These are phyloP conservation scores for Acacia concinna DNA, from an alignment of 331 rosid species.

Conservation along the genomic window DNA sequence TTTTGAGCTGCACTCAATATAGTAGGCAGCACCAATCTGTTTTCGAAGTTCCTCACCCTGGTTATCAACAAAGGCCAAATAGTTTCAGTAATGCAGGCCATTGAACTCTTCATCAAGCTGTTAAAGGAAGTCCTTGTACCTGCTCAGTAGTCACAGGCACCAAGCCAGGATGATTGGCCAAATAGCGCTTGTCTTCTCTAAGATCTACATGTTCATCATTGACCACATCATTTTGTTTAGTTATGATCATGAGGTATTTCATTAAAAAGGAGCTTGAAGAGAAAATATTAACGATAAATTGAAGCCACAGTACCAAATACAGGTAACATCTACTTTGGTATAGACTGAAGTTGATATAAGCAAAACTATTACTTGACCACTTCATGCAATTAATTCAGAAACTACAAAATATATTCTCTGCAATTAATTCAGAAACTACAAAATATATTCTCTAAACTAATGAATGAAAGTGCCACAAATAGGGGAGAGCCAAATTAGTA, in stretches of 20 bases:
- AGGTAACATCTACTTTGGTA: no score
- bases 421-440: slow-evolving; percentile 8
- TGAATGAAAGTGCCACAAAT: no score
- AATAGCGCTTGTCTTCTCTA: slow-evolving; percentile 73
- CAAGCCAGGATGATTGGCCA: slow-evolving; percentile 80
- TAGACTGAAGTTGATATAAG: not conserved
- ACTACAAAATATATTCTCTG: not conserved
- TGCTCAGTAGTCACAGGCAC: slow-evolving; percentile 73
- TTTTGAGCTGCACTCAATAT: slow-evolving; percentile 87
- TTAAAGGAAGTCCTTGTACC: slow-evolving; percentile 40
- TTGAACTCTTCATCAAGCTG: slow-evolving; percentile 10
- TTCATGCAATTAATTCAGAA: slow-evolving; percentile 13
- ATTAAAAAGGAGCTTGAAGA: not conserved
- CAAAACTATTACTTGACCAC: not conserved
- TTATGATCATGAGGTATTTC: not conserved
- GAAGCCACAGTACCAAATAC: no score
- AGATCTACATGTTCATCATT: slow-evolving; percentile 55
- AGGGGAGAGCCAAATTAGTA: not conserved
- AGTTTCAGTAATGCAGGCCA: slow-evolving; percentile 3
- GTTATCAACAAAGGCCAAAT: slow-evolving; percentile 22
- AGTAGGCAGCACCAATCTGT: slow-evolving; percentile 72
- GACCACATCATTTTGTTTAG: not conserved
- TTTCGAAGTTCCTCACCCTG: slow-evolving; percentile 89
- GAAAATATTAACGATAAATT: not conserved
- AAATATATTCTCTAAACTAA: not conserved